phyloP scores from a whole-genome alignment of 177 flowering plant species.

The Telopea speciosissima region DNA sequence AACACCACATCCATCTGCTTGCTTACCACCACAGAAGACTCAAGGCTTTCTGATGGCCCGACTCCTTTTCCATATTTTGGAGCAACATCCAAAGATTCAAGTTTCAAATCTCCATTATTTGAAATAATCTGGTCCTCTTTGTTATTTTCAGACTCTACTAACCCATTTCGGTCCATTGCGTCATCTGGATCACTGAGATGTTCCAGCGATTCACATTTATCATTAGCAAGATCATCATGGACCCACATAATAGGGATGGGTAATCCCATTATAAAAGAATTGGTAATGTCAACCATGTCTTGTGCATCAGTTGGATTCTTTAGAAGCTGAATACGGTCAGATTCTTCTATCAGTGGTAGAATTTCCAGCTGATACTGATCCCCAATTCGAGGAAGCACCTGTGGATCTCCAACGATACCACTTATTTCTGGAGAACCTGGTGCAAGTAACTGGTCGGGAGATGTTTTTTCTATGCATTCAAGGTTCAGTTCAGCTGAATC shows the following conservation, averaged over 20 bases:
- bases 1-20: slow-evolving; percentile 9
- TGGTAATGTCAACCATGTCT: slow-evolving; percentile 5
- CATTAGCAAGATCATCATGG: slow-evolving; percentile 4
- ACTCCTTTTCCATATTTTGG: not conserved
- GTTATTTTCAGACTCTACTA: slow-evolving; percentile 11
- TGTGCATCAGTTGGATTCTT: slow-evolving; percentile 5
- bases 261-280: slow-evolving; percentile 16
- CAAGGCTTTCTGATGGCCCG: not conserved
- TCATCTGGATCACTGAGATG: not conserved
- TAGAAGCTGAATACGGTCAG: slow-evolving; percentile 10
- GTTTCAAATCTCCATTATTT: not conserved
- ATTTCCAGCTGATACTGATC: slow-evolving; percentile 48
- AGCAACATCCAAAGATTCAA: slow-evolving; percentile 1
- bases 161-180: slow-evolving; percentile 5
- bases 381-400: slow-evolving; percentile 43
- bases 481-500: slow-evolving; percentile 20
- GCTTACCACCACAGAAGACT: not conserved
- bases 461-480: slow-evolving; percentile 21
- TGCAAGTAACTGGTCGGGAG: slow-evolving; percentile 19
- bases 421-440: slow-evolving; percentile 25
- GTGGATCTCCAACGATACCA: slow-evolving; percentile 24
- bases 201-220: slow-evolving; percentile 6
- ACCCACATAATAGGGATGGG: slow-evolving; percentile 35
- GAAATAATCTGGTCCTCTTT: not conserved
- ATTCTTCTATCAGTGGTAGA: slow-evolving; percentile 29